These are phyloP conservation scores for Dittrichia graveolens DNA, from an alignment of 129 eudicot species.

Conservation along the genomic window DNA sequence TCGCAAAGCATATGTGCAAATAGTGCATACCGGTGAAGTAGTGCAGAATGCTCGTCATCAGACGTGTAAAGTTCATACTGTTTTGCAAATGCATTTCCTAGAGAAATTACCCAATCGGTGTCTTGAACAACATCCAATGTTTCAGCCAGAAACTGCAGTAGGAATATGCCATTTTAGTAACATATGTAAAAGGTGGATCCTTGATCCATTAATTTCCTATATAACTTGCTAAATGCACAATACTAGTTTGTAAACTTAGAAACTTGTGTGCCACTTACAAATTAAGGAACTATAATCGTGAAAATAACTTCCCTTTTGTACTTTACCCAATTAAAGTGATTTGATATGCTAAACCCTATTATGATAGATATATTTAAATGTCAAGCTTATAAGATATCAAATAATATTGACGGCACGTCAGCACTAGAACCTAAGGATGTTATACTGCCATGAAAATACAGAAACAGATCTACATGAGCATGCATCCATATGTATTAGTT, in stretches of 20 bases:
- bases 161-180: conserved; percentile 20
- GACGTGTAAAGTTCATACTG: conserved; percentile 87
- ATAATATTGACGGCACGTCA: conserved; percentile 4
- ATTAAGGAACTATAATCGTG: too few relatives aligned
- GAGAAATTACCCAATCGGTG: conserved; percentile 76
- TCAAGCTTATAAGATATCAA: conserved; percentile 8
- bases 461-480: neutral
- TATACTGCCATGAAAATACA: conserved; percentile 3
- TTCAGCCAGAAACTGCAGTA: conserved; percentile 84
- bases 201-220: neutral
- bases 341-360: neutral
- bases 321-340: neutral
- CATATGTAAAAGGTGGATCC: neutral
- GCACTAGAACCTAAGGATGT: conserved; percentile 1
- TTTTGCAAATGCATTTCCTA: conserved; percentile 86
- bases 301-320: too few relatives aligned
- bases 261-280: neutral
- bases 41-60: conserved; percentile 89
- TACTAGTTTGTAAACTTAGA: too few relatives aligned
- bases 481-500: conserved; percentile 15
- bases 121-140: conserved; percentile 95
- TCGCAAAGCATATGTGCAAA: conserved; percentile 12
- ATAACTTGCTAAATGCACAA: too few relatives aligned
- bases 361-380: neutral
- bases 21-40: conserved; percentile 81